A percentile compares a stretch with the other conserved stretches of the same genome.
Conservation (phyloP, 1,284 basidiomycete species). For the Apiotrichum brassicae region DNA sequence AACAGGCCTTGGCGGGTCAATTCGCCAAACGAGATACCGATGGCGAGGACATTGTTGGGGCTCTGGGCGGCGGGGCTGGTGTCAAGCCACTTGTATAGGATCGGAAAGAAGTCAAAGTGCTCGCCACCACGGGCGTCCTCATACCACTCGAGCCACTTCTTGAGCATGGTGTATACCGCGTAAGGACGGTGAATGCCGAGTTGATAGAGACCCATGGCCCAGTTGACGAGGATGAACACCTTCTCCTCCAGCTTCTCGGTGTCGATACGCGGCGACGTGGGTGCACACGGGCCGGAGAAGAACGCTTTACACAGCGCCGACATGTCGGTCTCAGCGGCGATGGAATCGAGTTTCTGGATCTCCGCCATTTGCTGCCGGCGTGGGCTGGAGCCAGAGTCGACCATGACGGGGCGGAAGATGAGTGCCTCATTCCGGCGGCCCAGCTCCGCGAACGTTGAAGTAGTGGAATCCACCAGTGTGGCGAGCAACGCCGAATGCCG, state of each 20-base stretch:
- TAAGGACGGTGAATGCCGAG: conserved; percentile 79
- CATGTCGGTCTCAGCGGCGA: conserved; percentile 64
- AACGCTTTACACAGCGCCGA: conserved; percentile 53
- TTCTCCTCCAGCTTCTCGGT: conserved; percentile 51
- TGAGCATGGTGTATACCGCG: conserved; percentile 68
- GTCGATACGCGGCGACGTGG: conserved; percentile 48
- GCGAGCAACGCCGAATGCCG: conserved; percentile 45
- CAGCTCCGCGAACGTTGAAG: conserved; percentile 47
- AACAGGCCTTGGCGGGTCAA: conserved; percentile 69
- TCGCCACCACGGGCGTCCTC: conserved; percentile 18
- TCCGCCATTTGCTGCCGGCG: conserved; percentile 58
- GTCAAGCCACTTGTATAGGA: conserved; percentile 79
- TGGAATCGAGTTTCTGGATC: conserved; percentile 77
- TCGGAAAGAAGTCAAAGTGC: conserved; percentile 38
- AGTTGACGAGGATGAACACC: conserved; percentile 72
- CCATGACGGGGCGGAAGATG: conserved; percentile 61
- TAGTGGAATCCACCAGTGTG: conserved; percentile 16
- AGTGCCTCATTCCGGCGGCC: conserved; percentile 67
- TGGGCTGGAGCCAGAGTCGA: conserved; percentile 39
- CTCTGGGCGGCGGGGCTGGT: conserved; percentile 59
- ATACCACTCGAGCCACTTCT: conserved; percentile 57
- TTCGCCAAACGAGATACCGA: conserved; percentile 71
- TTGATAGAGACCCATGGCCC: conserved; percentile 76
- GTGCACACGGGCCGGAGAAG: conserved; percentile 50
- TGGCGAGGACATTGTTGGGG: conserved; percentile 54